Conservation (phyloP, 2,329 filamentous ascomycete genomes). For the Xylariaceae sp. region DNA sequence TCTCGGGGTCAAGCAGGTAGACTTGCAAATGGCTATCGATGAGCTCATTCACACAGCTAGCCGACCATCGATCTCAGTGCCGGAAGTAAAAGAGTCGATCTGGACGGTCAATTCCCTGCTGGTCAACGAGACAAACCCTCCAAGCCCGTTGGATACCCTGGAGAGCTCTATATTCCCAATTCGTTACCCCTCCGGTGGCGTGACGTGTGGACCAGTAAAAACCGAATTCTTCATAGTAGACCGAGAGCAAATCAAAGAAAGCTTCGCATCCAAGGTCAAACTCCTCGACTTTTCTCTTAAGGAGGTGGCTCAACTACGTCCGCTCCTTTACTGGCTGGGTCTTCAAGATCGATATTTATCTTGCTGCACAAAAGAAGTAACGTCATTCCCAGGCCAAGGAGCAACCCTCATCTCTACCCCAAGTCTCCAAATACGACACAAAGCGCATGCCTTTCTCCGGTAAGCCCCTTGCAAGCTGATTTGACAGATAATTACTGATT, state of each 20-base stretch:
- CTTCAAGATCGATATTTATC: slow-evolving; percentile 44
- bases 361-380: slow-evolving; percentile 41
- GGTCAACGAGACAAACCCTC: not conserved
- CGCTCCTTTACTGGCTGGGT: slow-evolving; percentile 44
- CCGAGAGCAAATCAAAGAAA: slow-evolving; percentile 34
- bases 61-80: slow-evolving; percentile 7
- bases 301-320: slow-evolving; percentile 39
- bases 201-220: slow-evolving; percentile 13
- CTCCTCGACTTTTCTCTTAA: slow-evolving; percentile 45
- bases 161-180: slow-evolving; percentile 36
- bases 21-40: slow-evolving; percentile 41
- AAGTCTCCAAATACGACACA: slow-evolving; percentile 37
- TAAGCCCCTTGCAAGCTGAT: slow-evolving; percentile 20
- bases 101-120: slow-evolving; percentile 44
- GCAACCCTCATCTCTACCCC: slow-evolving; percentile 29
- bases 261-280: slow-evolving; percentile 40
- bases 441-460: slow-evolving; percentile 43
- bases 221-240: slow-evolving; percentile 45
- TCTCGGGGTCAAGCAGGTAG: slow-evolving; percentile 40
- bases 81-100: slow-evolving; percentile 41
- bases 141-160: not conserved
- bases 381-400: slow-evolving; percentile 32
- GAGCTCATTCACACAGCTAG: slow-evolving; percentile 35
- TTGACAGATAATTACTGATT: not conserved
- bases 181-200: slow-evolving; percentile 21